Conservation (phyloP, 495 filamentous ascomycete species). For the Cudoniella acicularis region DNA sequence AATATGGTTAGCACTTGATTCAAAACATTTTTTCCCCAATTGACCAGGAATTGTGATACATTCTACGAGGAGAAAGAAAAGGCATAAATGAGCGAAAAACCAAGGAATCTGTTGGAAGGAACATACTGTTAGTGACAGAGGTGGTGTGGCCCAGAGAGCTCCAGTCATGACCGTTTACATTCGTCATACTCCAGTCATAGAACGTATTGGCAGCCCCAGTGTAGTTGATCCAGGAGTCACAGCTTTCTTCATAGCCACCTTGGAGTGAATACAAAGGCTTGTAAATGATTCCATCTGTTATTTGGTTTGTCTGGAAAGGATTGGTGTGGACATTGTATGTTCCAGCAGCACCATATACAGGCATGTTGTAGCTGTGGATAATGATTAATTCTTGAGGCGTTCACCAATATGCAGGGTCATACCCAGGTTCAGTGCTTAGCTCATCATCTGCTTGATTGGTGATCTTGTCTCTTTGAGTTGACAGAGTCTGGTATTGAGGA, state of each 20-base stretch:
- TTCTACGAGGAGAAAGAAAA: not conserved
- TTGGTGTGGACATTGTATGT: not conserved
- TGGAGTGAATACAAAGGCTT: not conserved
- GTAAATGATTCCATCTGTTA: not conserved
- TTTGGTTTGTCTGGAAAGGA: not conserved
- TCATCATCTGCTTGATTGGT: not conserved
- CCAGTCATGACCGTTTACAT: constrained; percentile 3
- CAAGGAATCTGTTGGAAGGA: not conserved
- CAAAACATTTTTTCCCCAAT: no score
- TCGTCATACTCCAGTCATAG: not conserved
- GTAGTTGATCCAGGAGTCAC: constrained; percentile 2
- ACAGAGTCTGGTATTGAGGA: not conserved
- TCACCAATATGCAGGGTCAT: not conserved
- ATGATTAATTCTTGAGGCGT: not conserved
- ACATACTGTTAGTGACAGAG: not conserved
- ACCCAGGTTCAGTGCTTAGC: not conserved
- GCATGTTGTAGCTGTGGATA: not conserved
- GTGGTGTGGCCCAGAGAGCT: not conserved
- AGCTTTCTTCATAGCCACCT: constrained; percentile 1
- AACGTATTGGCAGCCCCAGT: not conserved
- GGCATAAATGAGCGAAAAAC: not conserved
- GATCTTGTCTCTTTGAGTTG: constrained; percentile 3
- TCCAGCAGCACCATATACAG: not conserved
- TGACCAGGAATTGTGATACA: not conserved
- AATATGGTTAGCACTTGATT: not conserved